Evolutionary conservation across 345 rosid genomes (phyloP).

Genomic region (Dipteronia dyeriana): DNA sequence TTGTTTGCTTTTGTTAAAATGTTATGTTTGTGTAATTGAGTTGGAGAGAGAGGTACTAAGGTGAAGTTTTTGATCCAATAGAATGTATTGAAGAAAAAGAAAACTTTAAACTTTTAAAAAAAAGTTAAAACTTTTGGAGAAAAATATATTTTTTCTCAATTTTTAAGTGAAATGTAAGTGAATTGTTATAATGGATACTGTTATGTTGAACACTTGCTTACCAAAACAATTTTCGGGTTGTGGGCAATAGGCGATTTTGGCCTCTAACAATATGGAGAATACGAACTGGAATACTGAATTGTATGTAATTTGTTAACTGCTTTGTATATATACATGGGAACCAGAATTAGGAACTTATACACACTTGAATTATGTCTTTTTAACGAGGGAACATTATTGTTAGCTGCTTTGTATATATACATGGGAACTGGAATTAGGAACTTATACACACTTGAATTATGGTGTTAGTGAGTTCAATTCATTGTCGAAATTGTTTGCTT

Average conservation of each 20-base stretch:
- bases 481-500: not conserved
- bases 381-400: not conserved
- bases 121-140: not conserved
- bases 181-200: not conserved
- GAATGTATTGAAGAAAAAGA: not conserved
- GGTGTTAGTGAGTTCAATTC: not conserved
- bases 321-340: not conserved
- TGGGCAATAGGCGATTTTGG: not conserved
- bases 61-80: not conserved
- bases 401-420: not conserved
- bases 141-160: too few relatives aligned
- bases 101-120: too few relatives aligned
- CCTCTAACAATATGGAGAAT: not conserved
- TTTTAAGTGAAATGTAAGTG: not conserved
- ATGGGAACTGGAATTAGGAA: not conserved
- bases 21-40: not conserved
- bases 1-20: not conserved
- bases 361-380: not conserved
- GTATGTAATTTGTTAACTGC: not conserved
- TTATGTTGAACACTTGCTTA: too few relatives aligned
- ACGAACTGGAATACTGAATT: not conserved
- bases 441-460: not conserved
- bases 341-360: not conserved
- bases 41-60: not conserved
- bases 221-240: not conserved